Conservation (phyloP, 129 eudicot genomes). For the Flaveria trinervia region DNA sequence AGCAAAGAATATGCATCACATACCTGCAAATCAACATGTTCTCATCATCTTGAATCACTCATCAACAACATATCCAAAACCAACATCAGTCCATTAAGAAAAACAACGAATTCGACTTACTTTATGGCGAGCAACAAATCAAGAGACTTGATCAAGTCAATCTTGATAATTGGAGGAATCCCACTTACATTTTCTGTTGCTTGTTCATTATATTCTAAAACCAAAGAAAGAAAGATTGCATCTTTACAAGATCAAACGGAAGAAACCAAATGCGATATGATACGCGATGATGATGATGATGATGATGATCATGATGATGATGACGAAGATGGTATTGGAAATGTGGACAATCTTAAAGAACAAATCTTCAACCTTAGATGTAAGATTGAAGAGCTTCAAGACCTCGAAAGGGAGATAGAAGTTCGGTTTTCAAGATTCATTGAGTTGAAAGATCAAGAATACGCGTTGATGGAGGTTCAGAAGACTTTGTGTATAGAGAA, state of each 20-base stretch:
- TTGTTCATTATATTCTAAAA: constrained; percentile 43
- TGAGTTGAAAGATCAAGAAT: constrained; percentile 57
- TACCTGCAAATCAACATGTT: constrained; percentile 16
- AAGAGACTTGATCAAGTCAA: constrained; percentile 54
- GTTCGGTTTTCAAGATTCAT: constrained; percentile 35
- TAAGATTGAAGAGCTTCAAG: constrained; percentile 50
- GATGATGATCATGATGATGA: background rate
- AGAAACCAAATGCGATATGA: constrained; percentile 18
- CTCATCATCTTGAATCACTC: constrained; percentile 18
- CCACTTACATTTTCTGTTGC: constrained; percentile 60
- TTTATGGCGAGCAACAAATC: constrained; percentile 50
- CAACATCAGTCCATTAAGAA: constrained; percentile 5
- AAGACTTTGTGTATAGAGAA: constrained; percentile 46
- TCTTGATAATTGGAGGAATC: constrained; percentile 58
- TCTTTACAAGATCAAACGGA: constrained; percentile 6
- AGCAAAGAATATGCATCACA: constrained; percentile 50
- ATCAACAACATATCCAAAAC: constrained; percentile 24
- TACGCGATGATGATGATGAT: background rate
- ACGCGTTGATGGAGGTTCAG: constrained; percentile 44
- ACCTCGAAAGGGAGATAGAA: constrained; percentile 44
- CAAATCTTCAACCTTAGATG: constrained; percentile 40
- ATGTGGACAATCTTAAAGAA: constrained; percentile 27
- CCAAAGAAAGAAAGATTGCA: constrained; percentile 32
- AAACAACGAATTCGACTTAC: background rate
- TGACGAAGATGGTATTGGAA: background rate